Evolutionary conservation across 2,329 filamentous ascomycete genomes (phyloP).

Genomic region (Pseudogymnoascus sp.): DNA sequence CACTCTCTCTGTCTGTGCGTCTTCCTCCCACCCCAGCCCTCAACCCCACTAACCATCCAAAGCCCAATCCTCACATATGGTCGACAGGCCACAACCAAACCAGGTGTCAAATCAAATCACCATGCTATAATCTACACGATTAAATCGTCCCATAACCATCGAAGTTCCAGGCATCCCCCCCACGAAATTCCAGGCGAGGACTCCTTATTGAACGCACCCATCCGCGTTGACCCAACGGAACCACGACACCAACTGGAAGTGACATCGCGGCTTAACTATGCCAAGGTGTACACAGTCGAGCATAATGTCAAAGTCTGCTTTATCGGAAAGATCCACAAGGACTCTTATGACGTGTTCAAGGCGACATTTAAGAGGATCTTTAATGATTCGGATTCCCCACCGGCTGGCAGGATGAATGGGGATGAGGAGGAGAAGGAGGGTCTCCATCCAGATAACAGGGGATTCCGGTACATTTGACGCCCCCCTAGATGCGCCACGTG

Average conservation of each 20-base stretch:
- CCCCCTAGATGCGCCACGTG: background rate
- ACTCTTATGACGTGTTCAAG: background rate
- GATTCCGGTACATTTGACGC: background rate
- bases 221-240: conserved; percentile 10
- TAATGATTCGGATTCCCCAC: background rate
- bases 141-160: background rate
- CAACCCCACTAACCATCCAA: background rate
- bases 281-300: conserved; percentile 26
- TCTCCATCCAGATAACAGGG: background rate
- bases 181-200: background rate
- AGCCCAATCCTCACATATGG: conserved; percentile 21
- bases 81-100: conserved; percentile 14
- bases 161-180: background rate
- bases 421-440: background rate
- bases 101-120: conserved; percentile 17
- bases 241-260: conserved; percentile 11
- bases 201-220: background rate
- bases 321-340: conserved; percentile 17
- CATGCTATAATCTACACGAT: conserved; percentile 17
- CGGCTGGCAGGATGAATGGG: background rate
- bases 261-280: conserved; percentile 22
- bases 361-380: background rate
- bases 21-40: background rate
- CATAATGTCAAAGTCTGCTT: conserved; percentile 22
- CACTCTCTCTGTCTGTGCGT: conserved; percentile 19